phyloP scores from a whole-genome alignment of 192 early-diverging fungal genomes.

The Linderina pennispora region DNA sequence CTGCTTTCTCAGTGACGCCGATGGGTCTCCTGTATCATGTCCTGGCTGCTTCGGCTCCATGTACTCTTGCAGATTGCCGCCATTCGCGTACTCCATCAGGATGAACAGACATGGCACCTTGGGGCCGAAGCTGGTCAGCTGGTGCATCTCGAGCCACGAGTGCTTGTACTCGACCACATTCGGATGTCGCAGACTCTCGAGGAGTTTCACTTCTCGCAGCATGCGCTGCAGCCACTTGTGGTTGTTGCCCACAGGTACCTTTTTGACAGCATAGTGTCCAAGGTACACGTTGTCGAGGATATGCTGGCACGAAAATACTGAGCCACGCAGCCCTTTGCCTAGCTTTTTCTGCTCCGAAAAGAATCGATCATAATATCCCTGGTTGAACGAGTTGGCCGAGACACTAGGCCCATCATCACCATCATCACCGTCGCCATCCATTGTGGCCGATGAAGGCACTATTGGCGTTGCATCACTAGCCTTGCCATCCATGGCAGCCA shows the following conservation, averaged over 20 bases:
- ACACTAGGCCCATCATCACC: conserved; percentile 17
- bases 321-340: conserved; percentile 84
- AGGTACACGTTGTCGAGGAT: conserved; percentile 64
- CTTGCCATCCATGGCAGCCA: too few relatives aligned
- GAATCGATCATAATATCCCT: conserved; percentile 93
- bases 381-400: conserved; percentile 72
- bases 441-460: neutral
- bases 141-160: conserved; percentile 87
- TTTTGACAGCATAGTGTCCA: conserved; percentile 90
- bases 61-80: conserved; percentile 93
- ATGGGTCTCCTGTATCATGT: neutral
- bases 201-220: conserved; percentile 89
- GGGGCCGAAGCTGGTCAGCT: conserved; percentile 65
- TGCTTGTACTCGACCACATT: conserved; percentile 96
- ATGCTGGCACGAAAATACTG: conserved; percentile 86
- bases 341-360: conserved; percentile 84
- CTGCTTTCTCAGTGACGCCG: conserved; percentile 17
- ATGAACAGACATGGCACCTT: conserved; percentile 92
- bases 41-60: conserved; percentile 42
- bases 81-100: conserved; percentile 92
- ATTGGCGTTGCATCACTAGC: neutral
- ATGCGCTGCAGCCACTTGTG: conserved; percentile 87
- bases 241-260: conserved; percentile 87
- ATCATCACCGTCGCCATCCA: neutral
- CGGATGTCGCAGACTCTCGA: conserved; percentile 83